Conservation (phyloP, 225 moss, liverwort and hornwort species). For the Sphagnum tenellum region DNA sequence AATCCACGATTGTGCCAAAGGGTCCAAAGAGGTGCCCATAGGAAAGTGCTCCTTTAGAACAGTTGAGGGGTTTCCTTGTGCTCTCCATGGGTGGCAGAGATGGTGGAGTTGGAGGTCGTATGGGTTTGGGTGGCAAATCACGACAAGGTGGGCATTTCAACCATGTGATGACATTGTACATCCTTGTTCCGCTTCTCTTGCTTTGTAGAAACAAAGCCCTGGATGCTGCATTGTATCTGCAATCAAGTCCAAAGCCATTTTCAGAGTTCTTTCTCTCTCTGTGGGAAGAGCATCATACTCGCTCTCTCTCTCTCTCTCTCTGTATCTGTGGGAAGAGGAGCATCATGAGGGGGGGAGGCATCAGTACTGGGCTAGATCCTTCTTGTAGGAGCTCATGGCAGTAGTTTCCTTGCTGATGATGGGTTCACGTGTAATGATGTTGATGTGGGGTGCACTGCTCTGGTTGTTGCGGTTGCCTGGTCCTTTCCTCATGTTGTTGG, state of each 20-base stretch:
- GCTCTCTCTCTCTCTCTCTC: too few species aligned
- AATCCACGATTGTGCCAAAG: conserved; percentile 14
- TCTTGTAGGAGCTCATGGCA: conserved; percentile 7
- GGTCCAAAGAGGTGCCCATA: conserved; percentile 15
- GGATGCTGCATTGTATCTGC: conserved; percentile 21
- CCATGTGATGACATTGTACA: conserved; percentile 38
- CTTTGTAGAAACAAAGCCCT: conserved; percentile 10
- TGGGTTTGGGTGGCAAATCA: conserved; percentile 19
- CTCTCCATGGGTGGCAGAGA: conserved; percentile 7
- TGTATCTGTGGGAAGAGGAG: too few species aligned
- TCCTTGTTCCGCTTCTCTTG: conserved; percentile 15
- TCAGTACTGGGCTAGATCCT: conserved; percentile 12
- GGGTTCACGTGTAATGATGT: conserved; percentile 35
- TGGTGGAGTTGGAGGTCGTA: conserved; percentile 21
- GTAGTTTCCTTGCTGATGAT: conserved; percentile 7
- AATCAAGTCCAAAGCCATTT: not conserved
- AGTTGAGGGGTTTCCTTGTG: conserved; percentile 4
- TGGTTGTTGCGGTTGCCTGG: conserved; percentile 21
- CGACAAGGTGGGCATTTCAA: conserved; percentile 8
- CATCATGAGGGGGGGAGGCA: too few species aligned
- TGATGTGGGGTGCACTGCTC: conserved; percentile 34
- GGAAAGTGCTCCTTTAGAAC: conserved; percentile 28
- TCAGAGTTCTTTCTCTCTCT: not conserved
- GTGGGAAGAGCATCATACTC: too few species aligned
- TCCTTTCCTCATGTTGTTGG: conserved; percentile 11